Evolutionary conservation across 805 yeast species (phyloP).

Genomic region (Schizosaccharomyces octosporus): DNA sequence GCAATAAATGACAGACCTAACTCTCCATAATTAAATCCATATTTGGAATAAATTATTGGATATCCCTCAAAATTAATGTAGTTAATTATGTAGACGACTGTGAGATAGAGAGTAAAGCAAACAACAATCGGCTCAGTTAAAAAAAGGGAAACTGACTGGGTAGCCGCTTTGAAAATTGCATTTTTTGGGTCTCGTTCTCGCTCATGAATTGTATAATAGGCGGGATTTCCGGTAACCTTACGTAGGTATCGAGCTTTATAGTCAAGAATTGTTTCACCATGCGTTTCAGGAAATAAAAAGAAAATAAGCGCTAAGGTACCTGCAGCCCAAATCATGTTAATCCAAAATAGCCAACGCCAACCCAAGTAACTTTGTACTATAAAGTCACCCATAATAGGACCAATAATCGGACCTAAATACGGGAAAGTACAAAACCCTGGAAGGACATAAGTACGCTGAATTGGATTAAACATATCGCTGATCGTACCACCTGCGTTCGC

Average conservation of each 20-base stretch:
- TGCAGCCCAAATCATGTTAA: constrained; percentile 35
- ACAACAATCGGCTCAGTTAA: constrained; percentile 47
- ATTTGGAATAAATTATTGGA: constrained; percentile 28
- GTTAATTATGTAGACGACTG: constrained; percentile 28
- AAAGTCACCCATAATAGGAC: constrained; percentile 43
- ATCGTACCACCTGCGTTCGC: constrained; percentile 74
- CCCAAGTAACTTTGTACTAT: constrained; percentile 29
- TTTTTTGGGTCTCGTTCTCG: constrained; percentile 32
- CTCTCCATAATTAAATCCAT: constrained; percentile 22
- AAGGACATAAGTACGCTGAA: constrained; percentile 6
- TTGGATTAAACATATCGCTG: constrained; percentile 32
- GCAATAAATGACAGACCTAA: constrained; percentile 36
- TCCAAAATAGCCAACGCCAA: constrained; percentile 64
- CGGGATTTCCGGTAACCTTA: constrained; percentile 13
- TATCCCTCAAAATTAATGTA: constrained; percentile 32
- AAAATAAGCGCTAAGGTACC: constrained; percentile 16
- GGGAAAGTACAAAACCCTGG: constrained; percentile 7
- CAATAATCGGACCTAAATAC: constrained; percentile 17
- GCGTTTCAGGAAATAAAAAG: constrained; percentile 56
- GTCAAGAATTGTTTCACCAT: constrained; percentile 57
- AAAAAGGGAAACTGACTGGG: constrained; percentile 46
- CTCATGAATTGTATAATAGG: not conserved
- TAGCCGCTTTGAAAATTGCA: constrained; percentile 15
- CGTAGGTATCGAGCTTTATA: constrained; percentile 41
- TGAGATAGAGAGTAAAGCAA: constrained; percentile 29